A percentile compares a stretch with the other conserved stretches of the same genome.
Conservation (phyloP, 805 yeast species). For the Cyberlindnera euphorbiae region DNA sequence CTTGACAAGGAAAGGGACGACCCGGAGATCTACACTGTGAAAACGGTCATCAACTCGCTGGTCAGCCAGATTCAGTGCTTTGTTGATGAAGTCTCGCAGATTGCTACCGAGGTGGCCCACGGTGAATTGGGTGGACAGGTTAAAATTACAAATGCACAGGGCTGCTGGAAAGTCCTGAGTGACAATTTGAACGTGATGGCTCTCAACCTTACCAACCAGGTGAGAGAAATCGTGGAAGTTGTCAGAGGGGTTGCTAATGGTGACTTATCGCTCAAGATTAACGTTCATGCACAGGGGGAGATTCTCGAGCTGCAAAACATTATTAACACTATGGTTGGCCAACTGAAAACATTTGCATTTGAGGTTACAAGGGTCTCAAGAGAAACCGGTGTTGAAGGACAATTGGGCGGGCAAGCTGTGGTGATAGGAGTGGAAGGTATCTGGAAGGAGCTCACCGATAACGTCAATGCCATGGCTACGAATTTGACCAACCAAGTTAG, state of each 20-base stretch:
- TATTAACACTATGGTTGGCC: conserved; percentile 86
- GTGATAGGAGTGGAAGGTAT: conserved; percentile 85
- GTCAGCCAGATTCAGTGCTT: conserved; percentile 70
- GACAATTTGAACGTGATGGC: conserved; percentile 93
- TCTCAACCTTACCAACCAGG: conserved; percentile 79
- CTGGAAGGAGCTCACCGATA: conserved; percentile 87
- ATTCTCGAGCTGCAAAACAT: conserved; percentile 81
- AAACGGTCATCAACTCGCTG: conserved; percentile 77
- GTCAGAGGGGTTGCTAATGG: conserved; percentile 87
- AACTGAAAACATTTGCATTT: conserved; percentile 78
- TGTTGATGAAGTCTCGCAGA: conserved; percentile 72
- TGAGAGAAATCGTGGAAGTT: conserved; percentile 84
- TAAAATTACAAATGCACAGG: conserved; percentile 69
- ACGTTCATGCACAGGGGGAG: conserved; percentile 90
- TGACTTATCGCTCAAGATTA: conserved; percentile 75
- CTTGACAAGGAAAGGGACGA: conserved; percentile 55
- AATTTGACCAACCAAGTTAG: conserved; percentile 87
- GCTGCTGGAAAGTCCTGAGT: conserved; percentile 83
- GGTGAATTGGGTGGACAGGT: conserved; percentile 91
- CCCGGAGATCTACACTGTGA: conserved; percentile 75
- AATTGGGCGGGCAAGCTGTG: conserved; percentile 86
- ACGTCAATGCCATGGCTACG: conserved; percentile 90
- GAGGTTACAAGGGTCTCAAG: conserved; percentile 88
- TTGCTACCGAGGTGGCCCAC: conserved; percentile 85
- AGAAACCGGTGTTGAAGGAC: conserved; percentile 90